Evolutionary conservation across 2,329 filamentous ascomycete species (phyloP).

Genomic region (Blastomyces gilchristii): DNA sequence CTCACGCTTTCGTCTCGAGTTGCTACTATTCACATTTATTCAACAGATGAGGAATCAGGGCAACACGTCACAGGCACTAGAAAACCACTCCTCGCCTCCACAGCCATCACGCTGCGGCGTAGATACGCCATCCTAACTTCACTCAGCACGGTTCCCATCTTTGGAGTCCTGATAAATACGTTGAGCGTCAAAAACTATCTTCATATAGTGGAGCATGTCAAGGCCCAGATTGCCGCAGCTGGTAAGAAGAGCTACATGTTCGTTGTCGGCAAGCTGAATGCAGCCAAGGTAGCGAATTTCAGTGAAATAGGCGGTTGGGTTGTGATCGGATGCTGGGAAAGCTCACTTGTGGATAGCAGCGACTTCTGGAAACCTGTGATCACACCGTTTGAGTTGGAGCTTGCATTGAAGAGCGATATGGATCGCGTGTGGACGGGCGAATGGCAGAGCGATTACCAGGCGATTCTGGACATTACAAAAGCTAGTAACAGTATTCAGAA

Average conservation of each 20-base stretch:
- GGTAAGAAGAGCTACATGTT: constrained; percentile 96
- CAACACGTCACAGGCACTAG: constrained; percentile 22
- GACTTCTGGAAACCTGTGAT: constrained; percentile 83
- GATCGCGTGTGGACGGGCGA: constrained; percentile 74
- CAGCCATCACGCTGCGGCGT: constrained; percentile 57
- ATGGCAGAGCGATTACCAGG: constrained; percentile 81
- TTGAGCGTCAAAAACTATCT: constrained; percentile 87
- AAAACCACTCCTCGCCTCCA: constrained; percentile 40
- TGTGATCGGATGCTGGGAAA: constrained; percentile 97
- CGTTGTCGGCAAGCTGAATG: constrained; percentile 91
- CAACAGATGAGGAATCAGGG: constrained; percentile 37
- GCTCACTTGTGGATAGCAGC: constrained; percentile 77
- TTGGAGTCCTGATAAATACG: constrained; percentile 93
- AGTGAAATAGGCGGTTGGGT: constrained; percentile 93
- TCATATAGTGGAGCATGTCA: constrained; percentile 63
- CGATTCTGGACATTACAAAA: constrained; percentile 42
- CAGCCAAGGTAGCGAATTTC: constrained; percentile 94
- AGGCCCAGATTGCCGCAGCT: constrained; percentile 59
- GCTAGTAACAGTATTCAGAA: constrained; percentile 20
- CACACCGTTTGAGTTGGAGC: constrained; percentile 84
- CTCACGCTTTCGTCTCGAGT: constrained; percentile 80
- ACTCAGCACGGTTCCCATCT: constrained; percentile 68
- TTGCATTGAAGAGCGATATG: constrained; percentile 65
- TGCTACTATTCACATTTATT: constrained; percentile 65
- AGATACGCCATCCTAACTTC: constrained; percentile 80